These are phyloP conservation scores for Carex scoparia DNA, from an alignment of 176 grass and related monocot genomes.

Conservation along the genomic window DNA sequence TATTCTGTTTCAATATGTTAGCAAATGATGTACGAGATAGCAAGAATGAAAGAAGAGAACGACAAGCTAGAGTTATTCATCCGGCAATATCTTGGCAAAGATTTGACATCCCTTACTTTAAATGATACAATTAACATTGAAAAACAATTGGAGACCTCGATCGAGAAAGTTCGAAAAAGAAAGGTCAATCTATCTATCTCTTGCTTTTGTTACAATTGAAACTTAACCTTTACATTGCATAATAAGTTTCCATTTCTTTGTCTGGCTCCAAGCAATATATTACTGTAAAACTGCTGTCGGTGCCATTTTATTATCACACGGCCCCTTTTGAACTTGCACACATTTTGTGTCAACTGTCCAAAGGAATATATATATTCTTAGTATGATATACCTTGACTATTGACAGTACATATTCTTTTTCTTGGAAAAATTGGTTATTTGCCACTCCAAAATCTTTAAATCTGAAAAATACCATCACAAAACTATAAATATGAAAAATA, in stretches of 20 bases:
- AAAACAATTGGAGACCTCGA: slow-evolving; percentile 48
- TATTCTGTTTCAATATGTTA: slow-evolving; percentile 5
- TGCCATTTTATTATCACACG: not conserved
- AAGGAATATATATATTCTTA: not conserved
- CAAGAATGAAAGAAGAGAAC: slow-evolving; percentile 62
- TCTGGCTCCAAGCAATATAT: not conserved
- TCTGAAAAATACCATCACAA: too few species aligned
- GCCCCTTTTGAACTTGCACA: not conserved
- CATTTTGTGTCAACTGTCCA: not conserved
- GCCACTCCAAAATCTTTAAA: too few species aligned
- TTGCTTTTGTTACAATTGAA: slow-evolving; percentile 5
- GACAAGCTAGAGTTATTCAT: slow-evolving; percentile 48
- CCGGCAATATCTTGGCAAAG: slow-evolving; percentile 43
- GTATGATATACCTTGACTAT: not conserved
- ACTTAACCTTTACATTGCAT: not conserved
- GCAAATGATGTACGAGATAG: slow-evolving; percentile 63
- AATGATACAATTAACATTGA: slow-evolving; percentile 52
- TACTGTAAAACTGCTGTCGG: not conserved
- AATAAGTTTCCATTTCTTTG: not conserved
- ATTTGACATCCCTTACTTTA: slow-evolving; percentile 32
- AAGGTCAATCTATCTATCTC: slow-evolving; percentile 28
- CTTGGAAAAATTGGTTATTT: not conserved
- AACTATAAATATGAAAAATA: too few species aligned
- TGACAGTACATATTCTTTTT: not conserved
- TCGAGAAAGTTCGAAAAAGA: slow-evolving; percentile 47